These are phyloP conservation scores for Amylostereum chailletii DNA, from an alignment of 1,284 basidiomycete genomes.

Conservation along the genomic window DNA sequence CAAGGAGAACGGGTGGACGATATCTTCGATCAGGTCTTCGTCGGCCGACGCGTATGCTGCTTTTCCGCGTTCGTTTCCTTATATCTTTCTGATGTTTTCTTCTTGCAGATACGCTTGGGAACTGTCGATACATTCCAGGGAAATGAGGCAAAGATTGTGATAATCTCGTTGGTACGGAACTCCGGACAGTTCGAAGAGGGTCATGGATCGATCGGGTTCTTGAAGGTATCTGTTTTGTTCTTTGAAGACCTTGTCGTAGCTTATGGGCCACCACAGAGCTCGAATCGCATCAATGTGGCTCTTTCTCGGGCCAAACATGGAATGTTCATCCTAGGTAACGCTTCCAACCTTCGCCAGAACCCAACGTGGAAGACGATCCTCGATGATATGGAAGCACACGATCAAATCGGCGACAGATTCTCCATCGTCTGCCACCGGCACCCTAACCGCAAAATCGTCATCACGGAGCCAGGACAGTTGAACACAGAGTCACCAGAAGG, in stretches of 20 bases:
- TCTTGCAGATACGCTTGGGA: conserved; percentile 48
- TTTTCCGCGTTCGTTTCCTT: no score
- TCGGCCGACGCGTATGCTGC: conserved; percentile 33
- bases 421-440: conserved; percentile 56
- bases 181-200: conserved; percentile 31
- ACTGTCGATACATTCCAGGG: conserved; percentile 76
- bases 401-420: conserved; percentile 41
- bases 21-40: conserved; percentile 20
- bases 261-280: conserved; percentile 4
- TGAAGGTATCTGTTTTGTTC: conserved; percentile 35
- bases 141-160: conserved; percentile 60
- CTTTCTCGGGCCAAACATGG: conserved; percentile 69
- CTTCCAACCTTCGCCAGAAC: conserved; percentile 36
- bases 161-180: conserved; percentile 66
- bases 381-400: conserved; percentile 39
- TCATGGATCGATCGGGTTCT: conserved; percentile 51
- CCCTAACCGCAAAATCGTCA: conserved; percentile 28
- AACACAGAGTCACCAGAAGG: conserved; percentile 54
- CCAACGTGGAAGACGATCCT: conserved; percentile 55
- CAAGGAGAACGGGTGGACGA: conserved; percentile 26
- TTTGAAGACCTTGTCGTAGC: not conserved
- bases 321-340: conserved; percentile 65
- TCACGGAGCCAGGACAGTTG: conserved; percentile 47
- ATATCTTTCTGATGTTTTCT: not conserved
- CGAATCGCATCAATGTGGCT: conserved; percentile 57